A percentile compares a stretch with the other conserved stretches of the same genome.
phyloP scores from a whole-genome alignment of 192 early-diverging fungal genomes.

The Lunasporangiospora selenospora region DNA sequence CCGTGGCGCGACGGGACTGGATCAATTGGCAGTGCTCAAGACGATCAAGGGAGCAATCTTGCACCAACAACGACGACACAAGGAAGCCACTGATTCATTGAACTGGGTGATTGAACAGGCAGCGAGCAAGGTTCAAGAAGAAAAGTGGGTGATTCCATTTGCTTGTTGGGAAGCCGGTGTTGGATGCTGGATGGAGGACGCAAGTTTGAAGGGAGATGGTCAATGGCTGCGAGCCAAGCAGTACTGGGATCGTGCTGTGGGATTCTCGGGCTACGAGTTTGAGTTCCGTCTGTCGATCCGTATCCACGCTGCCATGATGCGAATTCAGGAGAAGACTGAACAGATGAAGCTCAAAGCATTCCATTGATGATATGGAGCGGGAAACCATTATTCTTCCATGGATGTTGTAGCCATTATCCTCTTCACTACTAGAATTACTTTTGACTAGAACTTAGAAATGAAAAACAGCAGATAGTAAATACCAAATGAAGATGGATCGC shows the following conservation, averaged over 20 bases:
- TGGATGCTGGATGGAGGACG: conserved; percentile 46
- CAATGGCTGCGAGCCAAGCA: conserved; percentile 29
- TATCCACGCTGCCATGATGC: conserved; percentile 44
- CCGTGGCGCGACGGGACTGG: conserved; percentile 30
- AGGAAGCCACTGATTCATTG: conserved; percentile 44
- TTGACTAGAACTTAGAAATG: too few relatives aligned
- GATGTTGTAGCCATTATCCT: too few relatives aligned
- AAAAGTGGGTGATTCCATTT: conserved; percentile 59
- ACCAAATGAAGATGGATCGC: too few relatives aligned
- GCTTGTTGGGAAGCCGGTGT: conserved; percentile 62
- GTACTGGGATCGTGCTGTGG: conserved; percentile 52
- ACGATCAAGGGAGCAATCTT: conserved; percentile 56
- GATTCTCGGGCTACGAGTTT: conserved; percentile 55
- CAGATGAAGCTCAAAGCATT: conserved; percentile 10
- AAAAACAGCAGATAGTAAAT: too few relatives aligned
- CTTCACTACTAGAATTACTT: too few relatives aligned
- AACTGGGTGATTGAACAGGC: conserved; percentile 58
- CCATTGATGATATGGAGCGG: too few relatives aligned
- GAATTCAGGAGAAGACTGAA: conserved; percentile 20
- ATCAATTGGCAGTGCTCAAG: conserved; percentile 48
- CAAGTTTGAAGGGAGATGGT: conserved; percentile 19
- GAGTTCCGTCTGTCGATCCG: conserved; percentile 52
- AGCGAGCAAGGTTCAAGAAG: conserved; percentile 32
- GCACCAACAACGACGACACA: conserved; percentile 48
- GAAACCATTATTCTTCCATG: too few relatives aligned